These are phyloP conservation scores for Aspergillus bertholletiae DNA, from an alignment of 495 filamentous ascomycete genomes.

Conservation along the genomic window DNA sequence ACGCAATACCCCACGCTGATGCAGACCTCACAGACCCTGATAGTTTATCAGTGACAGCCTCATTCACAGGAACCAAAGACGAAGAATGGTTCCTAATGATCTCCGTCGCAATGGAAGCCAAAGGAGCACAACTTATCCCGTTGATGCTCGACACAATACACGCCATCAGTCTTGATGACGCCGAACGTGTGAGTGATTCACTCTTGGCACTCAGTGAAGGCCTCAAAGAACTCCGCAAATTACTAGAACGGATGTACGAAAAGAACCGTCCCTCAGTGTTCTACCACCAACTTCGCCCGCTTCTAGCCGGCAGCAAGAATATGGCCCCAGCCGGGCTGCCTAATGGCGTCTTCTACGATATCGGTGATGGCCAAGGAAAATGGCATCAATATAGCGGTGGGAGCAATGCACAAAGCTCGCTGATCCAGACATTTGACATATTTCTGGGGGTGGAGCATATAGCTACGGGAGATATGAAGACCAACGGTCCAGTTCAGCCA, in stretches of 20 bases:
- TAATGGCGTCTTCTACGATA: constrained; percentile 81
- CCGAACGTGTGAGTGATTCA: constrained; percentile 60
- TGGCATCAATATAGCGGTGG: constrained; percentile 83
- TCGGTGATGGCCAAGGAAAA: constrained; percentile 60
- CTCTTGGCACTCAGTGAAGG: constrained; percentile 73
- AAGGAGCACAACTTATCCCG: constrained; percentile 76
- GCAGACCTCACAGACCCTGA: constrained; percentile 76
- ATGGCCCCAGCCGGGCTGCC: constrained; percentile 92
- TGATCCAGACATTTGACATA: constrained; percentile 92
- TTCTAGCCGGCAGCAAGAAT: constrained; percentile 91
- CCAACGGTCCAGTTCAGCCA: constrained; percentile 12
- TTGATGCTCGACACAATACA: constrained; percentile 81
- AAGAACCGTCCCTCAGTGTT: constrained; percentile 82
- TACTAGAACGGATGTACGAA: constrained; percentile 84
- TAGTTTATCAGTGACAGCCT: constrained; percentile 74
- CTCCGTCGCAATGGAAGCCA: constrained; percentile 91
- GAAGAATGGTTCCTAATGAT: constrained; percentile 98
- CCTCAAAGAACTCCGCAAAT: constrained; percentile 69
- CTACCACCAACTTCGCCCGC: constrained; percentile 86
- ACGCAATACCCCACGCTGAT: constrained; percentile 65
- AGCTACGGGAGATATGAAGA: constrained; percentile 70
- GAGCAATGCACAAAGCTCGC: constrained; percentile 89
- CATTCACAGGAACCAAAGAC: constrained; percentile 89
- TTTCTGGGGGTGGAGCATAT: constrained; percentile 83
- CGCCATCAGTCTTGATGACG: constrained; percentile 63